Evolutionary conservation across 345 rosid genomes (phyloP).

Genomic region (Raphanus sativus): DNA sequence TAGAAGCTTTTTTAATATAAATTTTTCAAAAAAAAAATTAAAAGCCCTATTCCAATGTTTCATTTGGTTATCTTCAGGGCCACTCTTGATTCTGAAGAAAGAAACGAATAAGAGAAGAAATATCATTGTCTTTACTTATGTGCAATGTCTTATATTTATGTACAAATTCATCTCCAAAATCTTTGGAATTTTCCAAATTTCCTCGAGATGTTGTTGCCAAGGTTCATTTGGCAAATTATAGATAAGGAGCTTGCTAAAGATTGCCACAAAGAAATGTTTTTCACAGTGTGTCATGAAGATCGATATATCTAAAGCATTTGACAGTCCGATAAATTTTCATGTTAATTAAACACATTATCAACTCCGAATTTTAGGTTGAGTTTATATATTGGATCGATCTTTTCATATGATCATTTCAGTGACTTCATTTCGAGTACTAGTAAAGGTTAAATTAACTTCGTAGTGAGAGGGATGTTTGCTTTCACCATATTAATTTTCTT

Average conservation of each 20-base stretch:
- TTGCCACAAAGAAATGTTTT: not conserved
- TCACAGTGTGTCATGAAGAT: not conserved
- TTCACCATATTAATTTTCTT: too few relatives aligned
- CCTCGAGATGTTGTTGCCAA: not conserved
- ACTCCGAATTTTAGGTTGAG: not conserved
- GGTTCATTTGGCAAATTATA: not conserved
- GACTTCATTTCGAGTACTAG: not conserved
- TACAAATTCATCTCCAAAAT: not conserved
- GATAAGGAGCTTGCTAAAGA: not conserved
- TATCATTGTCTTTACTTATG: not conserved
- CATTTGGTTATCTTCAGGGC: too few relatives aligned
- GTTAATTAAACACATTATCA: not conserved
- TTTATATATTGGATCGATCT: not conserved
- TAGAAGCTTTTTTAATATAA: too few relatives aligned
- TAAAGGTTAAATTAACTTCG: not conserved
- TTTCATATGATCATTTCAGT: not conserved
- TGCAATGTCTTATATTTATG: not conserved
- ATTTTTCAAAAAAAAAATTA: too few relatives aligned
- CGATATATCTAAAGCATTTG: not conserved
- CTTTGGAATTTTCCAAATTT: not conserved
- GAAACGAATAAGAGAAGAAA: not conserved
- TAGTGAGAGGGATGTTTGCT: not conserved
- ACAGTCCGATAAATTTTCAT: not conserved
- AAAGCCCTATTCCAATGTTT: too few relatives aligned
- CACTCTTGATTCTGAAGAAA: not conserved